Percentiles rank a stretch among this genome's conserved stretches.
These are phyloP conservation scores for Ogataea pignaliae DNA, from an alignment of 805 yeast species.

Conservation along the genomic window DNA sequence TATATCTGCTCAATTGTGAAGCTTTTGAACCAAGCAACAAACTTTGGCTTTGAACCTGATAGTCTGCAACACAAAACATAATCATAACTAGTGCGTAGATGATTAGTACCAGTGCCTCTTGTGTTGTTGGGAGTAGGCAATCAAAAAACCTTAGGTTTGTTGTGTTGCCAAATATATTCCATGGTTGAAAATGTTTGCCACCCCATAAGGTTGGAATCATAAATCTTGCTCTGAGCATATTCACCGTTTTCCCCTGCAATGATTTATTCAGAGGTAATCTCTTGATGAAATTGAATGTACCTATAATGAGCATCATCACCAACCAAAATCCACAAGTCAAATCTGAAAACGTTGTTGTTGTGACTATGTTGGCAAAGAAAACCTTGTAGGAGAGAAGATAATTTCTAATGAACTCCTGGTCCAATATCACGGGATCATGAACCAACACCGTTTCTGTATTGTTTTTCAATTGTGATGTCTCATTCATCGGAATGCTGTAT, in stretches of 20 bases:
- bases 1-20: slow-evolving; percentile 31
- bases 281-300: slow-evolving; percentile 15
- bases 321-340: slow-evolving; percentile 22
- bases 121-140: slow-evolving; percentile 25
- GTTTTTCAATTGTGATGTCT: no score
- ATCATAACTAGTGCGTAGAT: slow-evolving; percentile 12
- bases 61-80: slow-evolving; percentile 10
- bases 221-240: slow-evolving; percentile 14
- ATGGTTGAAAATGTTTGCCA: slow-evolving; percentile 21
- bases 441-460: not conserved
- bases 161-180: slow-evolving; percentile 13
- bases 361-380: slow-evolving; percentile 18
- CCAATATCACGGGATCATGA: slow-evolving; percentile 15
- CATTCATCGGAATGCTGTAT: not conserved
- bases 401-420: slow-evolving; percentile 2
- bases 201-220: slow-evolving; percentile 19
- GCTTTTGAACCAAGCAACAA: slow-evolving; percentile 13
- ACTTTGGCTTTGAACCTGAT: slow-evolving; percentile 7
- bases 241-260: slow-evolving; percentile 5
- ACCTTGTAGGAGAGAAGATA: slow-evolving; percentile 13
- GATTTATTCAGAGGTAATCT: slow-evolving; percentile 3
- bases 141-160: slow-evolving; percentile 10
- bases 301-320: slow-evolving; percentile 9
- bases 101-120: slow-evolving; percentile 17
- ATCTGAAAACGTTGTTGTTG: slow-evolving; percentile 11